Conservation (phyloP, 1,139 yeast genomes). For the Blastobotrys illinoisensis region DNA sequence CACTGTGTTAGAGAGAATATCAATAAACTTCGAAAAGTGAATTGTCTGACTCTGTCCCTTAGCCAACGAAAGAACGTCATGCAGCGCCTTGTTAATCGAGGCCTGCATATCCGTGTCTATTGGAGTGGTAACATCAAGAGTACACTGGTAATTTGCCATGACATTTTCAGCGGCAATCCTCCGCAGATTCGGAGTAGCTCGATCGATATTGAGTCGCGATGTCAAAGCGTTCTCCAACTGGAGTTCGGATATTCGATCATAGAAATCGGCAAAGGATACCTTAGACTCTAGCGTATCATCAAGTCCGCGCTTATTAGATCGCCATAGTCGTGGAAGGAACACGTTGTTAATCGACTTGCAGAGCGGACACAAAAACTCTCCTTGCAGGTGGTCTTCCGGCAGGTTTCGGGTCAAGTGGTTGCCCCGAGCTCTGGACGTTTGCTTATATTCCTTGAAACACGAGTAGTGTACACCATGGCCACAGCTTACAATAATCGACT, state of each 20-base stretch:
- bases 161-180: background rate
- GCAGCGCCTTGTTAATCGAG: background rate
- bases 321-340: conserved; percentile 67
- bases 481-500: conserved; percentile 69
- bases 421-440: conserved; percentile 49
- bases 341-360: conserved; percentile 84
- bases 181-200: background rate
- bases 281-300: conserved; percentile 5
- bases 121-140: background rate
- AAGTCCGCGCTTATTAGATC: conserved; percentile 21
- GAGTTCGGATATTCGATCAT: background rate
- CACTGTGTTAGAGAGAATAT: conserved; percentile 47
- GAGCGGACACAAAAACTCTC: conserved; percentile 82
- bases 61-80: conserved; percentile 1
- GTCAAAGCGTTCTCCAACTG: background rate
- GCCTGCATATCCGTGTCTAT: background rate
- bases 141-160: background rate
- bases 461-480: conserved; percentile 91
- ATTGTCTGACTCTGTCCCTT: conserved; percentile 2
- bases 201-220: background rate
- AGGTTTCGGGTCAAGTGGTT: conserved; percentile 73
- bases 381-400: conserved; percentile 66
- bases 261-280: conserved; percentile 2
- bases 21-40: conserved; percentile 8
- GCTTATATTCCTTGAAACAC: conserved; percentile 64